phyloP scores from a whole-genome alignment of 331 rosid species.

The Malus hybrid region DNA sequence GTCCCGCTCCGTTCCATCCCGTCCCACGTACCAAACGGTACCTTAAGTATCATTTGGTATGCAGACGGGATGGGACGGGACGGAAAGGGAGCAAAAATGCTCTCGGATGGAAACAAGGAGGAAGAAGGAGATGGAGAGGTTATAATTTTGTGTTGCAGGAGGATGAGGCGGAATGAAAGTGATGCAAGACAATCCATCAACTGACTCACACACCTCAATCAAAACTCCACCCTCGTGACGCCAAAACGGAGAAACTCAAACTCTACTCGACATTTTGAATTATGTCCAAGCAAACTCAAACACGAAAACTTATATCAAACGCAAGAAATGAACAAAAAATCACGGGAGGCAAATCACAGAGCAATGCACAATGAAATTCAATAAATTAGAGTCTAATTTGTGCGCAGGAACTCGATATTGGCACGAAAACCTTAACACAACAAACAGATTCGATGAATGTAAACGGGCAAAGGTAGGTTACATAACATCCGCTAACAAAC shows the following conservation, averaged over 20 bases:
- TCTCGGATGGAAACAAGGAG: too few relatives aligned
- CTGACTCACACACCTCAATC: not conserved
- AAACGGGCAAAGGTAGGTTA: slow-evolving; percentile 7
- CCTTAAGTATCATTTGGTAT: too few relatives aligned
- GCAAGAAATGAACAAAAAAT: not conserved
- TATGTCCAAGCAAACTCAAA: not conserved
- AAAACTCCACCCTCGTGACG: not conserved
- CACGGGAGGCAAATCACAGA: too few relatives aligned
- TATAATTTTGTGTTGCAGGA: too few relatives aligned
- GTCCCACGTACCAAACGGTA: too few relatives aligned
- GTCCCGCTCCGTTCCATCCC: too few relatives aligned
- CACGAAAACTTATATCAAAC: not conserved
- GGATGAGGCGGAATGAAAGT: too few relatives aligned
- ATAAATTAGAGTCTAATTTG: not conserved
- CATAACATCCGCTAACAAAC: slow-evolving; percentile 14
- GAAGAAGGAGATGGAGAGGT: too few relatives aligned
- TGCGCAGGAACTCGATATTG: not conserved
- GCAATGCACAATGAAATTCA: not conserved
- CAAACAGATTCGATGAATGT: slow-evolving; percentile 16
- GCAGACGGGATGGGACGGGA: too few relatives aligned
- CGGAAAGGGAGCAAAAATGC: too few relatives aligned
- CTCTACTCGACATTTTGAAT: not conserved
- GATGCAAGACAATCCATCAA: not conserved
- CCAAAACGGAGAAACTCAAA: not conserved
- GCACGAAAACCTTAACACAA: not conserved